These are phyloP conservation scores for Metarhizium humberi DNA, from an alignment of 2,329 filamentous ascomycete species.

Conservation along the genomic window DNA sequence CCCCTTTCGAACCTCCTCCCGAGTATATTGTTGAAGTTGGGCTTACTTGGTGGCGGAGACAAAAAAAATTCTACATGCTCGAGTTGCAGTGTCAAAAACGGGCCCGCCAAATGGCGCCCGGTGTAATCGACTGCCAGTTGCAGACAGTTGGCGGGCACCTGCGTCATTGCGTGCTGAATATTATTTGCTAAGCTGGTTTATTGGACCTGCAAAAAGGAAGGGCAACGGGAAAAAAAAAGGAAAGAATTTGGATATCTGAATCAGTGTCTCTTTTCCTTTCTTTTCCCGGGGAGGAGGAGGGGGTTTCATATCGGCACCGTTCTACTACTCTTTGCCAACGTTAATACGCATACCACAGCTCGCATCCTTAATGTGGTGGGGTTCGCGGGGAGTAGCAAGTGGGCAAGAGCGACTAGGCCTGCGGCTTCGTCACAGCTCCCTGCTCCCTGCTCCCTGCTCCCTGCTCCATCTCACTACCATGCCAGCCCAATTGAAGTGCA, in stretches of 20 bases:
- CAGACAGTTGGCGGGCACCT: neutral
- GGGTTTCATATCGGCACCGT: no score
- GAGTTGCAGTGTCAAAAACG: neutral
- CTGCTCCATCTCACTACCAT: neutral
- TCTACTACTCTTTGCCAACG: no score
- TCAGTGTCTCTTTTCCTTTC: no score
- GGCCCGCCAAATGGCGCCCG: neutral
- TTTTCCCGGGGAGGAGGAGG: no score
- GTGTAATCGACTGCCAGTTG: neutral
- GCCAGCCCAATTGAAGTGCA: neutral
- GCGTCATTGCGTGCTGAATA: no score
- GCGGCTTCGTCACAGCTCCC: neutral
- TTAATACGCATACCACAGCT: no score
- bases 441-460: neutral
- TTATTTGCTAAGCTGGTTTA: no score
- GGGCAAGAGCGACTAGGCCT: neutral
- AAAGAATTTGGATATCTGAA: no score
- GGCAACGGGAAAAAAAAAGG: no score
- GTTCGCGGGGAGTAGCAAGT: neutral
- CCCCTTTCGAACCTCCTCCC: neutral
- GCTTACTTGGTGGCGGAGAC: neutral
- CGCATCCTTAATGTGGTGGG: neutral
- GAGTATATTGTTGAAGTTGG: neutral
- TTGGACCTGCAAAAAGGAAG: no score
- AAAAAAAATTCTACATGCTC: neutral